A percentile compares a stretch with the other conserved stretches of the same genome.
phyloP scores from a whole-genome alignment of 805 yeast genomes.

The Candida ulmi region DNA sequence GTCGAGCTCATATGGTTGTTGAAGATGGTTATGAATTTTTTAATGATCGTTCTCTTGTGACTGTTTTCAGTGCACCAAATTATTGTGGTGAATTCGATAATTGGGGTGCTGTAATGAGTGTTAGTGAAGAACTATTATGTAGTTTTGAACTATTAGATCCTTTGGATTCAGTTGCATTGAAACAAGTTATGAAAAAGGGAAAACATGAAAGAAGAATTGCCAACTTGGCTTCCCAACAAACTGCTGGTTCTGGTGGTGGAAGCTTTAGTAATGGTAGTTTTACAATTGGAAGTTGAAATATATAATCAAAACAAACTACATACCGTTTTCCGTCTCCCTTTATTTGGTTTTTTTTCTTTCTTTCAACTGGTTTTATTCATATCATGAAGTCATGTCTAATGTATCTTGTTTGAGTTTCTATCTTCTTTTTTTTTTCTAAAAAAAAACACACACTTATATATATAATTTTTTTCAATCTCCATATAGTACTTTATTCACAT shows the following conservation, averaged over 20 bases:
- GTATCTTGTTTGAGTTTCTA: too few relatives aligned
- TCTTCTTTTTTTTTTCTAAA: too few relatives aligned
- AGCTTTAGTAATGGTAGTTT: slow-evolving; percentile 20
- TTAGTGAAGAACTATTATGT: slow-evolving; percentile 85
- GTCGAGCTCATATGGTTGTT: slow-evolving; percentile 85
- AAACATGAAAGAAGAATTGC: slow-evolving; percentile 77
- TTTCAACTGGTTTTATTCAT: not conserved
- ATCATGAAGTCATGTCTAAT: not conserved
- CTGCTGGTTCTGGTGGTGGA: slow-evolving; percentile 11
- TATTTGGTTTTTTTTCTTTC: too few relatives aligned
- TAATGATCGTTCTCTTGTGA: slow-evolving; percentile 66
- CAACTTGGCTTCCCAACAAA: slow-evolving; percentile 23
- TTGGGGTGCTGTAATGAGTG: slow-evolving; percentile 99
- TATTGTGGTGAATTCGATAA: slow-evolving; percentile 58
- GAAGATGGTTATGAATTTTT: slow-evolving; percentile 86
- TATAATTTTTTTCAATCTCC: slow-evolving; percentile 4
- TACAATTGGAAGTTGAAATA: not conserved
- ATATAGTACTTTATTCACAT: slow-evolving; percentile 63
- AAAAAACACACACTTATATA: too few relatives aligned
- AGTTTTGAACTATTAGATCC: slow-evolving; percentile 93
- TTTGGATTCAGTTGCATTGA: slow-evolving; percentile 84
- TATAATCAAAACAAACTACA: not conserved
- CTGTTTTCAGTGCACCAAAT: slow-evolving; percentile 79
- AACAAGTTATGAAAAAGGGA: slow-evolving; percentile 93
- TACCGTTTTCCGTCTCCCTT: too few relatives aligned